Evolutionary conservation across 139 green algal species (phyloP).

Genomic region (Asterochloris sp.): DNA sequence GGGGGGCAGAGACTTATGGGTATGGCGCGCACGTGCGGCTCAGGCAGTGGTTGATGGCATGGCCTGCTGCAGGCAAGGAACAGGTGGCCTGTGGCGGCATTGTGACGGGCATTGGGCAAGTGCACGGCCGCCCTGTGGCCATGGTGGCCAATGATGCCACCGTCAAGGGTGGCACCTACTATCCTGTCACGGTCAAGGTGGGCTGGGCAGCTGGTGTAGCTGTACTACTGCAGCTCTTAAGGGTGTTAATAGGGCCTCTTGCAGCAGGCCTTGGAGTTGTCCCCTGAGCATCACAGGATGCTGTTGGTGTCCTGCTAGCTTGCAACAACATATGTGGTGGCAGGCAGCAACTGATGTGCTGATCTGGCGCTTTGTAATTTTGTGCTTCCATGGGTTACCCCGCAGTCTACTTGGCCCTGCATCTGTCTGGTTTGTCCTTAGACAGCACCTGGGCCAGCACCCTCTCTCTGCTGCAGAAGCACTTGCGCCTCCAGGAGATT

Average conservation of each 20-base stretch:
- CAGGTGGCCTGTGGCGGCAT: conserved; percentile 80
- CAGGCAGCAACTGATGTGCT: background rate
- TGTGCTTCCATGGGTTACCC: background rate
- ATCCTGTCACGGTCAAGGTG: conserved; percentile 89
- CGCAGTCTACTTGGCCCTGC: background rate
- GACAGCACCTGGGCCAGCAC: background rate
- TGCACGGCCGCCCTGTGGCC: conserved; percentile 73
- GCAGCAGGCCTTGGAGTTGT: no score
- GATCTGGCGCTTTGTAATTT: background rate
- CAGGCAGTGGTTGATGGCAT: background rate
- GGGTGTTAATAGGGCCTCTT: no score
- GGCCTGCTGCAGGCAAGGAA: conserved; percentile 51
- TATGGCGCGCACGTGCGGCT: background rate
- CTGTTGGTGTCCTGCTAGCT: no score
- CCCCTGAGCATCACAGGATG: no score
- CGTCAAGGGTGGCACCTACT: conserved; percentile 90
- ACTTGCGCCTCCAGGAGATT: conserved; percentile 89
- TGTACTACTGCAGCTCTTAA: background rate
- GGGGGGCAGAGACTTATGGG: background rate
- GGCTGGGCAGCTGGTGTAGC: background rate
- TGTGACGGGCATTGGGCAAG: conserved; percentile 84
- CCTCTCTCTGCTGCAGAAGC: conserved; percentile 62
- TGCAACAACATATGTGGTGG: no score
- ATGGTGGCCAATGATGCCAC: conserved; percentile 88
- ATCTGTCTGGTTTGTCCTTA: background rate